phyloP scores from a whole-genome alignment of 768 basidiomycete species.

The Boletus huronensis region DNA sequence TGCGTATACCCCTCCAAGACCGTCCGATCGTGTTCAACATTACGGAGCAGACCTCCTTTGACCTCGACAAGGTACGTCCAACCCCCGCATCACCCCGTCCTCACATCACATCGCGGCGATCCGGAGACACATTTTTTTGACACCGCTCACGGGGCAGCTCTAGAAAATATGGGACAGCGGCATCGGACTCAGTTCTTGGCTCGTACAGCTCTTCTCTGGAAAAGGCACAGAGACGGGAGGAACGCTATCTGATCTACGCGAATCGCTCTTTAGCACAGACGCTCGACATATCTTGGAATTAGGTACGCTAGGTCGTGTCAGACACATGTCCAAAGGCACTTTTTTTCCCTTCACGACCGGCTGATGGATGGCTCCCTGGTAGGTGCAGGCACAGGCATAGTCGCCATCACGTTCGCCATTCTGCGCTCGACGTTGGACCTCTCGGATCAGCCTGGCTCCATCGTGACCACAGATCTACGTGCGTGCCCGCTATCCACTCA shows the following conservation, averaged over 20 bases:
- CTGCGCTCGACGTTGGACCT: conserved; percentile 41
- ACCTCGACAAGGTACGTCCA: conserved; percentile 79
- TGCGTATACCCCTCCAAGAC: conserved; percentile 1
- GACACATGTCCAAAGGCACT: background rate
- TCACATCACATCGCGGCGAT: background rate
- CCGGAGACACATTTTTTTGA: background rate
- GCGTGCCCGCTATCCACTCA: conserved; percentile 21
- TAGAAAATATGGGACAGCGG: conserved; percentile 99
- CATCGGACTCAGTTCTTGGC: conserved; percentile 79
- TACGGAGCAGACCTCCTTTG: conserved; percentile 82
- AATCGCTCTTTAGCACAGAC: conserved; percentile 39
- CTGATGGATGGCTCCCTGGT: background rate
- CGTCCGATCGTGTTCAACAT: conserved; percentile 41
- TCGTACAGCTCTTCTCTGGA: conserved; percentile 39
- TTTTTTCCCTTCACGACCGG: background rate
- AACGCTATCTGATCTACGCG: conserved; percentile 21
- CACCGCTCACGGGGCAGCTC: conserved; percentile 10
- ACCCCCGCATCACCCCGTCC: background rate
- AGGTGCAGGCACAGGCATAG: conserved; percentile 88
- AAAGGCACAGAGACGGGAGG: background rate
- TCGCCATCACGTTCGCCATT: conserved; percentile 61
- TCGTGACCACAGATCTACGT: conserved; percentile 76
- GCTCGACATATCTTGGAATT: conserved; percentile 59
- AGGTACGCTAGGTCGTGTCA: conserved; percentile 40
- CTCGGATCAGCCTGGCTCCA: conserved; percentile 24